Percentiles rank a stretch among this genome's conserved stretches.
Evolutionary conservation across 768 basidiomycete species (phyloP).

Genomic region (Nidularia sp.): DNA sequence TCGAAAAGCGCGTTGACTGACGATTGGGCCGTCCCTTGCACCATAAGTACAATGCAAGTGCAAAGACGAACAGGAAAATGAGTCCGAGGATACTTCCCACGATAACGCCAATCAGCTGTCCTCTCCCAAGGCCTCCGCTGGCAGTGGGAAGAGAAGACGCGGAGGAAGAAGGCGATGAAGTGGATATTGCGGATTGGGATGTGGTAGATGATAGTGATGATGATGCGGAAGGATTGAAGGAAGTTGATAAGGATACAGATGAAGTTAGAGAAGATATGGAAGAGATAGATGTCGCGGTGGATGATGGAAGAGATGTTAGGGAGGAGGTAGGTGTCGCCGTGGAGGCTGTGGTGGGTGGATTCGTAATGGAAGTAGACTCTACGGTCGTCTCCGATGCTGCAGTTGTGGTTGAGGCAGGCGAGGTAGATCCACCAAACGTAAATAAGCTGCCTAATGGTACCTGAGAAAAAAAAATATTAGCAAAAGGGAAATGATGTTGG

Average conservation of each 20-base stretch:
- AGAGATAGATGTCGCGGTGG: constrained; percentile 7
- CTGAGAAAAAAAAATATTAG: constrained; percentile 26
- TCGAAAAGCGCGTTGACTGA: constrained; percentile 21
- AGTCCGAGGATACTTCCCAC: constrained; percentile 58
- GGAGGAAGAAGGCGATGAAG: constrained; percentile 8
- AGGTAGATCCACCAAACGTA: constrained; percentile 71
- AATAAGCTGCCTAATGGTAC: constrained; percentile 73
- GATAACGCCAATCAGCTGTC: constrained; percentile 51
- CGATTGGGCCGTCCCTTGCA: constrained; percentile 43
- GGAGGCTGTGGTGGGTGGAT: constrained; percentile 19
- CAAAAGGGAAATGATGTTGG: neutral
- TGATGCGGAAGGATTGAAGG: constrained; percentile 14
- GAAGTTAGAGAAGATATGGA: constrained; percentile 17
- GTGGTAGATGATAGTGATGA: constrained; percentile 22
- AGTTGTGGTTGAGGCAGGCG: constrained; percentile 8
- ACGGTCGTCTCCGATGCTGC: constrained; percentile 25
- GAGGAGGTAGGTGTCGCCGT: constrained; percentile 21
- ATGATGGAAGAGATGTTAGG: constrained; percentile 15
- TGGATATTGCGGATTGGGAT: constrained; percentile 13
- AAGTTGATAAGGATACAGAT: constrained; percentile 21
- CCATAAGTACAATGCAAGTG: constrained; percentile 42
- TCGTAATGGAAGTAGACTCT: constrained; percentile 23
- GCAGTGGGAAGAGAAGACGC: constrained; percentile 13
- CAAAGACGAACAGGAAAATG: constrained; percentile 51
- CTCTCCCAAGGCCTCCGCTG: constrained; percentile 23